Evolutionary conservation across 2,329 filamentous ascomycete genomes (phyloP).

Genomic region (Geosmithia morbida): DNA sequence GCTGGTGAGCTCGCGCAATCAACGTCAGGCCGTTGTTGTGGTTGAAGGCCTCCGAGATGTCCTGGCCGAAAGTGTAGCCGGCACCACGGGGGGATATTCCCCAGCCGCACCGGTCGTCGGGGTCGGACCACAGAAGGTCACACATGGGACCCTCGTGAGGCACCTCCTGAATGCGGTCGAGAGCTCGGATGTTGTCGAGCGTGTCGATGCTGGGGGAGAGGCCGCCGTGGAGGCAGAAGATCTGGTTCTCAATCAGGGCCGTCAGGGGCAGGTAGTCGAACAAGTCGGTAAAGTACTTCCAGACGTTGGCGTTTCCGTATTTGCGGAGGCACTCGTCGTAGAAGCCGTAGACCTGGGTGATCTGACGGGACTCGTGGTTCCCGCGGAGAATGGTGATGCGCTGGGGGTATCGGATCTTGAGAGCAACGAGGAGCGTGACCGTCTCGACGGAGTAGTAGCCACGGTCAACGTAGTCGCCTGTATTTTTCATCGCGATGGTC

Average conservation of each 20-base stretch:
- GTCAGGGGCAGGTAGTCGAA: constrained; percentile 98
- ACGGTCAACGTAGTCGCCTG: constrained; percentile 95
- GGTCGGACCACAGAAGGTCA: constrained; percentile 94
- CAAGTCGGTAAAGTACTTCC: constrained; percentile 98
- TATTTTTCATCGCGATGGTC: too few relatives aligned
- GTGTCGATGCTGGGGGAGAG: constrained; percentile 94
- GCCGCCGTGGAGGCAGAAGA: constrained; percentile 96
- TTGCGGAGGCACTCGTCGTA: constrained; percentile 98
- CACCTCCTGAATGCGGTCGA: constrained; percentile 96
- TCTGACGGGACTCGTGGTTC: constrained; percentile 98
- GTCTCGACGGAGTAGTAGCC: constrained; percentile 99
- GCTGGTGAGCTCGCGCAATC: constrained; percentile 89
- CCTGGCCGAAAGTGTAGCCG: constrained; percentile 90
- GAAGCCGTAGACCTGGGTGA: constrained; percentile 98
- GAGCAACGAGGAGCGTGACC: constrained; percentile 84
- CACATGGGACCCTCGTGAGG: constrained; percentile 98
- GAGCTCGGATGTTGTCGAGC: constrained; percentile 83
- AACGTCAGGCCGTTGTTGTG: constrained; percentile 96
- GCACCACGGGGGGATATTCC: constrained; percentile 90
- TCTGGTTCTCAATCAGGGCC: constrained; percentile 96
- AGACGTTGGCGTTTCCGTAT: constrained; percentile 97
- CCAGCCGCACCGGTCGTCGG: constrained; percentile 92
- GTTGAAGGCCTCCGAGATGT: constrained; percentile 97
- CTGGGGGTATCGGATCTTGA: constrained; percentile 96
- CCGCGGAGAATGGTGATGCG: constrained; percentile 97